phyloP scores from a whole-genome alignment of 805 yeast genomes.

The Pichia manshurica region DNA sequence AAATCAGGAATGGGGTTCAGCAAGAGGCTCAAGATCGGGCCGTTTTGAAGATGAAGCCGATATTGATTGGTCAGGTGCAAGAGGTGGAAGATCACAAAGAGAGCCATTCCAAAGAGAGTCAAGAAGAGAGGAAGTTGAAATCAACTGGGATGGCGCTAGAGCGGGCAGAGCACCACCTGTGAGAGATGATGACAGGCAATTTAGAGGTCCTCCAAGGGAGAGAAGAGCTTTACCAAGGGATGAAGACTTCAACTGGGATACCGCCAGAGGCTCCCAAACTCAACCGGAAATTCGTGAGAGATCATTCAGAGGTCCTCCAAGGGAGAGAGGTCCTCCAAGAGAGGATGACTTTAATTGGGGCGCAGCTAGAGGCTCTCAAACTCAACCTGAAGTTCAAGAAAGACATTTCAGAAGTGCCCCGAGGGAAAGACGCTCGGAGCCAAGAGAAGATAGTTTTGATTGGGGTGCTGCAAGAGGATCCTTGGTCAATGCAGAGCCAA shows the following conservation, averaged over 20 bases:
- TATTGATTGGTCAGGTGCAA: slow-evolving; percentile 53
- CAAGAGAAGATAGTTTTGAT: slow-evolving; percentile 45
- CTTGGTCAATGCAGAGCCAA: slow-evolving; percentile 25
- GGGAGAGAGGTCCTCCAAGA: slow-evolving; percentile 37
- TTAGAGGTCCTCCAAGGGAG: slow-evolving; percentile 20
- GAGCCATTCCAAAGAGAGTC: slow-evolving; percentile 21
- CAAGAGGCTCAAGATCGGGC: slow-evolving; percentile 7
- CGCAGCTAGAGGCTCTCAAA: slow-evolving; percentile 47
- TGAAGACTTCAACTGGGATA: slow-evolving; percentile 42
- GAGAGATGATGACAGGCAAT: slow-evolving; percentile 21
- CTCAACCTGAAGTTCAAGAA: slow-evolving; percentile 35
- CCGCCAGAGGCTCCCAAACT: slow-evolving; percentile 25
- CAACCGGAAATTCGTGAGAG: slow-evolving; percentile 16
- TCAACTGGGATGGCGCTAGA: slow-evolving; percentile 55
- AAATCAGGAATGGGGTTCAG: slow-evolving; percentile 1
- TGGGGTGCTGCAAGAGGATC: slow-evolving; percentile 47
- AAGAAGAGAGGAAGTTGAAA: slow-evolving; percentile 34
- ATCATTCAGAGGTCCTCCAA: slow-evolving; percentile 32
- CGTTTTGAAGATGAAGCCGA: slow-evolving; percentile 33
- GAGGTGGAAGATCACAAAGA: slow-evolving; percentile 33
- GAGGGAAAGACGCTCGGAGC: slow-evolving; percentile 14
- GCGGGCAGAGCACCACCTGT: slow-evolving; percentile 19
- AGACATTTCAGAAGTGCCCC: slow-evolving; percentile 12
- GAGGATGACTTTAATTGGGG: slow-evolving; percentile 52
- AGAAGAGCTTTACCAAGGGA: slow-evolving; percentile 22